Evolutionary conservation across 2,329 filamentous ascomycete species (phyloP), one percentile per base, ranked within the genome.

Genomic region (Ophiostoma sp.): DNA sequence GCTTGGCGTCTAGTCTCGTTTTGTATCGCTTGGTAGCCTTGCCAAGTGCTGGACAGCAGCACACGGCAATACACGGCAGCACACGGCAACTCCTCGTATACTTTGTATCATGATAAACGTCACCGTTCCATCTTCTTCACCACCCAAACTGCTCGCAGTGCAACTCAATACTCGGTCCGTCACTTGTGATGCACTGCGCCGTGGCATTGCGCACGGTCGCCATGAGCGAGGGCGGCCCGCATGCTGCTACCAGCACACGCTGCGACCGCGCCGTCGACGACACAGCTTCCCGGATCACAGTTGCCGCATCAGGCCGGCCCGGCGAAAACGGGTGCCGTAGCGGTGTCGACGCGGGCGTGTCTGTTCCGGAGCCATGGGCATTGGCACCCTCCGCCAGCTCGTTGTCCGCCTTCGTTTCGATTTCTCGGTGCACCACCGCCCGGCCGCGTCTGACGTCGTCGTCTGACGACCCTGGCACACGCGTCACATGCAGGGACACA

Each of bases 121-220:
- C 2, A 27, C 27, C 27, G 27, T 45, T 45, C 2, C 42, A 52
- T 18, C 16, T 18, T 27, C 27, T 2, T 27, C 27, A 55, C 49
- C 49, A 55, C 18, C 49, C 49, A 55, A 55, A 55, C 49, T 55
- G 49, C 49, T 55, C 49, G 8, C 49, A 55, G 49, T 55, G 49
- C 49, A 55, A 8, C 49, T 55, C 49, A 9, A 55, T 55, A 6
- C 49, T 55, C 8, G 49, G 49, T n/a, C 49, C 49, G 8, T 55
- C 49, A n/a, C 18, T 18, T 11, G n/a, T 27, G 7, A 55, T 55
- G 18, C 49, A 55, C 18, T n/a, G n/a, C 8, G 49, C 49, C 49
- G 49, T 27, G n/a, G 49, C 49, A 55, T 14, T 55, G 6, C 49
- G 49, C 49, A 55, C 49, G n/a, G 18, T 55, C 49, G 9, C 27